phyloP scores from a whole-genome alignment of 148 eudicot species.

The Rhododendron vialii region DNA sequence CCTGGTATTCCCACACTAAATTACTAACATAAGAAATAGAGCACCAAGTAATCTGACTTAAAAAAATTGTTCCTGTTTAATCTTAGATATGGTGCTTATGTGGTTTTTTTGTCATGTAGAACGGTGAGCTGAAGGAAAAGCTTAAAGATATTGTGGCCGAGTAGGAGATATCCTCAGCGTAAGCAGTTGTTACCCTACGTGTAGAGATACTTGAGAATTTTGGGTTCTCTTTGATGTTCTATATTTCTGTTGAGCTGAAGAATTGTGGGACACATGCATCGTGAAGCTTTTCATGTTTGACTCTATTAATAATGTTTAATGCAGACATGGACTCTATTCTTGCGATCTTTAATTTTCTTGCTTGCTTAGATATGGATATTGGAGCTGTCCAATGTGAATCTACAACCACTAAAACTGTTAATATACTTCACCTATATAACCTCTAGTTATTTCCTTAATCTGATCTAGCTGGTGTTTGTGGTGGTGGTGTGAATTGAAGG shows the following conservation, averaged over 20 bases:
- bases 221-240: background rate
- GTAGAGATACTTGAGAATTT: background rate
- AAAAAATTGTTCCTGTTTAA: too few species aligned
- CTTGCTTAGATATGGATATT: background rate
- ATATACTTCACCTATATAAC: background rate
- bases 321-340: too few species aligned
- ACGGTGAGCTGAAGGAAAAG: slow-evolving; percentile 5
- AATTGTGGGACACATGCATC: background rate
- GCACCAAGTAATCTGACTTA: background rate
- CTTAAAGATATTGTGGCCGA: slow-evolving; percentile 12
- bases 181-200: background rate
- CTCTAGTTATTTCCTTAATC: background rate
- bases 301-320: background rate
- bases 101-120: background rate
- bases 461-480: background rate
- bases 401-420: background rate
- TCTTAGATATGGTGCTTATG: too few species aligned
- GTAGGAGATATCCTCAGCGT: background rate
- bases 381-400: background rate
- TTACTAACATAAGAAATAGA: background rate
- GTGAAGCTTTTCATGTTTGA: too few species aligned
- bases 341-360: background rate
- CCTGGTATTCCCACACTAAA: background rate
- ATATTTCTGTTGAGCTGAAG: background rate
- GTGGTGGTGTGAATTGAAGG: background rate